A percentile compares a stretch with the other conserved stretches of the same genome.
Evolutionary conservation across 129 eudicot species (phyloP).

Genomic region (sunflower (Helianthus annuus)): DNA sequence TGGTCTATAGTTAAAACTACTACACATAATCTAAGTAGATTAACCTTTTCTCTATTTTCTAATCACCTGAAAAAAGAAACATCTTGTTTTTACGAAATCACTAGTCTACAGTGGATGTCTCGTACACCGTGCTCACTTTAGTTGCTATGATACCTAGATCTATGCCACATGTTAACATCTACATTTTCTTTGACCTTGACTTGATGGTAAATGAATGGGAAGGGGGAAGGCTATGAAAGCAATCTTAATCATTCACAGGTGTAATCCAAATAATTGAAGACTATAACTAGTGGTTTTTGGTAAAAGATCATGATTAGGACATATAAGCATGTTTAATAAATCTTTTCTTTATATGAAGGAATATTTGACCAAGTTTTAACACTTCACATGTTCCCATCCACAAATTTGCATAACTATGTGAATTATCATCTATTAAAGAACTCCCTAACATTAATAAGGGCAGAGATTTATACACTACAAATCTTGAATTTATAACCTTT

Average conservation of each 20-base stretch:
- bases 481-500: too few species aligned
- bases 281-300: slow-evolving; percentile 20
- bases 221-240: slow-evolving; percentile 21
- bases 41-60: too few species aligned
- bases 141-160: too few species aligned
- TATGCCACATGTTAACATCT: background rate
- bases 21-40: too few species aligned
- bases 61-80: too few species aligned
- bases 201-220: background rate
- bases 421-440: background rate
- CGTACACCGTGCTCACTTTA: too few species aligned
- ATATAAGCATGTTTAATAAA: slow-evolving; percentile 7
- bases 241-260: slow-evolving; percentile 33
- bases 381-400: slow-evolving; percentile 13
- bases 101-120: too few species aligned
- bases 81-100: too few species aligned
- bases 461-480: background rate
- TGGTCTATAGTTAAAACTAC: too few species aligned
- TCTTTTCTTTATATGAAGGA: slow-evolving; percentile 18
- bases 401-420: background rate
- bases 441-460: background rate
- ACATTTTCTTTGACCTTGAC: background rate
- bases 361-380: slow-evolving; percentile 37
- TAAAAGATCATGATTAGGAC: slow-evolving; percentile 16
- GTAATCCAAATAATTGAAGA: slow-evolving; percentile 34